Conservation (phyloP, 106 monocot genomes). For the Apostasia shenzhenica region DNA sequence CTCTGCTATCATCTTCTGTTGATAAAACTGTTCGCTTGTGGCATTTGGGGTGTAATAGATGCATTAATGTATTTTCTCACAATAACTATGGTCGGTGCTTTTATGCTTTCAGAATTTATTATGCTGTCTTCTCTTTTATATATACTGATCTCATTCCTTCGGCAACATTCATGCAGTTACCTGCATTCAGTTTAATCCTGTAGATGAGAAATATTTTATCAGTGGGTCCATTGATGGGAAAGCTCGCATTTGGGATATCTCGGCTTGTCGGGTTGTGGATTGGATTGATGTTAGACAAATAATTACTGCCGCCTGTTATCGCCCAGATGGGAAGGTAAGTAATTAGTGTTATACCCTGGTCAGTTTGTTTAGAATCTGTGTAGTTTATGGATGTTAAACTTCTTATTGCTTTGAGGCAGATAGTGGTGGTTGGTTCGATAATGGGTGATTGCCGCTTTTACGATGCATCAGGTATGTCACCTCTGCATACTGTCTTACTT, state of each 20-base stretch:
- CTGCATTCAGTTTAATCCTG: conserved; percentile 61
- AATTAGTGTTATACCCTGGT: background rate
- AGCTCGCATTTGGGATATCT: conserved; percentile 48
- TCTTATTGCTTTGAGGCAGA: conserved; percentile 29
- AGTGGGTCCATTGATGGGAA: conserved; percentile 79
- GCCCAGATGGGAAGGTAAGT: conserved; percentile 52
- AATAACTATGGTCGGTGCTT: conserved; percentile 45
- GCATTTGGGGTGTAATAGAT: conserved; percentile 38
- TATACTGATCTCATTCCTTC: background rate
- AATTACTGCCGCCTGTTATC: conserved; percentile 56
- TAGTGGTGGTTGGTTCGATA: conserved; percentile 51
- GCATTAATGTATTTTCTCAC: conserved; percentile 54
- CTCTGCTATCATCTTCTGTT: conserved; percentile 55
- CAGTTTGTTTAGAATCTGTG: background rate
- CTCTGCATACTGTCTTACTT: background rate
- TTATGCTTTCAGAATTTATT: background rate
- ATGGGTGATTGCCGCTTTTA: conserved; percentile 58
- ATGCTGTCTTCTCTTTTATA: background rate
- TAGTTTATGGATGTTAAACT: background rate
- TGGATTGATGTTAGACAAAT: conserved; percentile 66
- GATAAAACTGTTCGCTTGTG: conserved; percentile 71
- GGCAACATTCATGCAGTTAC: conserved; percentile 40
- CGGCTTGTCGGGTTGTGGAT: conserved; percentile 37
- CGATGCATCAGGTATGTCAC: conserved; percentile 41
- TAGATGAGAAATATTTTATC: conserved; percentile 46